phyloP scores from a whole-genome alignment of 78 protist genomes.

The Dictyostelium capitatum region DNA sequence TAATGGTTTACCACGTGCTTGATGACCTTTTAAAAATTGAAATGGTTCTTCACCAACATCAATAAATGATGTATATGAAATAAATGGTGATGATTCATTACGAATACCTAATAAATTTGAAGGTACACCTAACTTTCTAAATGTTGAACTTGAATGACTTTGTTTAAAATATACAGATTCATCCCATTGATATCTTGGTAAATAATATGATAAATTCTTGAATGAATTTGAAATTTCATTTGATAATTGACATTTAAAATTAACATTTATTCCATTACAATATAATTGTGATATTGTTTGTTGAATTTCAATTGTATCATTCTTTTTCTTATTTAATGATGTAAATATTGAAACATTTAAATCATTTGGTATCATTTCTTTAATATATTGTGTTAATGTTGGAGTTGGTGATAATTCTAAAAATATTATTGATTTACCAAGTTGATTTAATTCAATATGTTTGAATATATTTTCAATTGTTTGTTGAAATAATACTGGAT shows the following conservation, averaged over 20 bases:
- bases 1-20: neutral
- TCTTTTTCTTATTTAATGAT: constrained; percentile 34
- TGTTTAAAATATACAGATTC: too few species aligned
- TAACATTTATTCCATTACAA: neutral
- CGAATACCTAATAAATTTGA: too few species aligned
- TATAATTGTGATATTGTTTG: neutral
- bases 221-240: neutral
- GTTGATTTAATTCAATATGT: neutral
- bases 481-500: neutral
- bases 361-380: neutral
- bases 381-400: neutral
- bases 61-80: neutral
- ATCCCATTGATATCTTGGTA: constrained; percentile 58
- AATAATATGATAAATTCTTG: neutral
- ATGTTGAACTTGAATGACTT: too few species aligned
- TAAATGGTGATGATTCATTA: neutral
- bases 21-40: constrained; percentile 39
- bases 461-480: neutral
- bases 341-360: neutral
- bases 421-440: neutral
- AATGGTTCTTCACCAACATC: neutral
- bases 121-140: too few species aligned
- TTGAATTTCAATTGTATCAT: neutral
- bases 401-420: neutral
- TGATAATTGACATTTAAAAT: constrained; percentile 11